Evolutionary conservation across 2,329 filamentous ascomycete genomes (phyloP).

Genomic region (Lasiodiplodia sp.): DNA sequence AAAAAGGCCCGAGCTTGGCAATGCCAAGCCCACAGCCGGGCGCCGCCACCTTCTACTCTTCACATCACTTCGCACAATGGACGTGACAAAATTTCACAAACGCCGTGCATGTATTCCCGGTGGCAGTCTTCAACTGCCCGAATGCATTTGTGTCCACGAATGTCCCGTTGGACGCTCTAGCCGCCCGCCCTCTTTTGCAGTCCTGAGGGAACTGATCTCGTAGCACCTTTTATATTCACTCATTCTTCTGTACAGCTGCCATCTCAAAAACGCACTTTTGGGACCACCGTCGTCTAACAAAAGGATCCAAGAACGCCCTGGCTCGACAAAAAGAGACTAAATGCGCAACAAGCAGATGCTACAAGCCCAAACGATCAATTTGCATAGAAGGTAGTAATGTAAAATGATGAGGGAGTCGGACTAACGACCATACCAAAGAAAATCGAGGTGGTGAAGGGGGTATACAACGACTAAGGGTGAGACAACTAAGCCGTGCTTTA

Average conservation of each 20-base stretch:
- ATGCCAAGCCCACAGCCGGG: constrained; percentile 16
- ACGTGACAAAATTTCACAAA: no score
- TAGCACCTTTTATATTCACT: background rate
- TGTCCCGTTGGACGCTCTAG: no score
- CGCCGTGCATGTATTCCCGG: no score
- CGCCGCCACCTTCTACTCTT: background rate
- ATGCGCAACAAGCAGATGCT: constrained; percentile 3
- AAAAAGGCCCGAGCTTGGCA: constrained; percentile 26
- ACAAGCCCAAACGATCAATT: constrained; percentile 7
- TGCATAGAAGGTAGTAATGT: constrained; percentile 1
- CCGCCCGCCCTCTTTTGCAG: no score
- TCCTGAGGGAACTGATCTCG: background rate
- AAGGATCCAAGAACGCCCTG: constrained; percentile 10
- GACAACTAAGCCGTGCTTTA: constrained; percentile 14
- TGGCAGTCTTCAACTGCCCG: no score
- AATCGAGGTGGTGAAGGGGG: constrained; percentile 20
- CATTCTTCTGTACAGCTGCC: background rate
- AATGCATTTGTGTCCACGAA: no score
- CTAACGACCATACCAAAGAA: constrained; percentile 14
- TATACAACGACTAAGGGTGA: constrained; percentile 28
- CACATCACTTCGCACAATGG: no score
- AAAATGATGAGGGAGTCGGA: background rate
- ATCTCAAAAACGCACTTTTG: constrained; percentile 10
- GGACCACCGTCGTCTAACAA: constrained; percentile 12
- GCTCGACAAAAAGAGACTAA: background rate